Evolutionary conservation across 805 yeast genomes (phyloP), one percentile per base, ranked within the genome.

Genomic region (Wickerhamomyces strasburgensis): DNA sequence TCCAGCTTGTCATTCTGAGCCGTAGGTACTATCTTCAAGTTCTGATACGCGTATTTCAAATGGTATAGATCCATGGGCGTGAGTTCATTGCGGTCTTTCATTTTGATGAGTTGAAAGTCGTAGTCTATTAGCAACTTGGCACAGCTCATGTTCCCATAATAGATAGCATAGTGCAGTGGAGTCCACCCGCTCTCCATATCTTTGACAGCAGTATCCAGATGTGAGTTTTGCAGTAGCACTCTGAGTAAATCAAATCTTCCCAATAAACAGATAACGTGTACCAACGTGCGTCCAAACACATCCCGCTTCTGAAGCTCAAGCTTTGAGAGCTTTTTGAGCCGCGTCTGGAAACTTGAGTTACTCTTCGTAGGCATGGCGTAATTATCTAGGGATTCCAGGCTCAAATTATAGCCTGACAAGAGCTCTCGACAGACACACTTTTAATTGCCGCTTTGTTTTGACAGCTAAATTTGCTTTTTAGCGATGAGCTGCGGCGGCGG

Each of bases 141-240:
- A 51, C 82, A 72, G 14, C 70, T 52, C 29, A 80, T 60, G 37
- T 80, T 67, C 24, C 78, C 83, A 43, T 72, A 61, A 46, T 66
- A 74, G 11, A 84, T 61, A 4, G 87, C 75, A 42, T 78, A 73
- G 57, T 89, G 96, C 19, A 89, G 64, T 18, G 86, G 75, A 29
- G 84, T 83, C 82, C 94, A 88, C 2, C 86, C 83, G 52, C 75
- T 85, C 57, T 88, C 96, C 35, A 64, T 64, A 56, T 89, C 96
- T 2, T 65, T 59, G 0, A 70, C 49, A 3, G 60, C 48, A 2
- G 69, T 47, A 36, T 78, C 75, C 16, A 73, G 51, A 14, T 70
- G 67, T 7, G 70, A 67, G 43, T 53, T 70, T 35, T 64, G 66
- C 27, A 82, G 56, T 6, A 83, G 45, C 16, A 62, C 62, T 7